Conservation (phyloP, 225 moss, liverwort and hornwort genomes). For the Pseudisothecium myosuroides region DNA sequence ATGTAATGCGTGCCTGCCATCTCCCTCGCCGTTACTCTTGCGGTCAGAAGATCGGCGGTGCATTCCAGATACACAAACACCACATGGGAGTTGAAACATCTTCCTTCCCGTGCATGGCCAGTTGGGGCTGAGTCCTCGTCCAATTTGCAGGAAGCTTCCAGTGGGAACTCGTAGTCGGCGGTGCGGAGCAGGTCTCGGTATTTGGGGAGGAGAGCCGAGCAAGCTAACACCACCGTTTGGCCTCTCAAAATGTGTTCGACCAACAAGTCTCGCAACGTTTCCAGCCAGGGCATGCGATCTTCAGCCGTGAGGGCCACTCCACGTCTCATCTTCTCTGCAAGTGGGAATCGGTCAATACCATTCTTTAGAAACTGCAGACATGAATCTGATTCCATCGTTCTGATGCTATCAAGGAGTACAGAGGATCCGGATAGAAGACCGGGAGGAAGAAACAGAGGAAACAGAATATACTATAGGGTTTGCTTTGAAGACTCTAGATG, state of each 20-base stretch:
- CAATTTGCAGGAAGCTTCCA: background rate
- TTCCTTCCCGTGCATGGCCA: background rate
- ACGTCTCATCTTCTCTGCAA: constrained; percentile 71
- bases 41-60: constrained; percentile 29
- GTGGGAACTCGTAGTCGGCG: constrained; percentile 22
- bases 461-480: background rate
- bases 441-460: background rate
- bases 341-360: background rate
- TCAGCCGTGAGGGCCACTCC: constrained; percentile 56
- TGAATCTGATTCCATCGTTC: background rate
- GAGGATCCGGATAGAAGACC: background rate
- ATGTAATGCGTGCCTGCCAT: constrained; percentile 64
- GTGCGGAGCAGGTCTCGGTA: constrained; percentile 66
- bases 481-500: background rate
- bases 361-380: background rate
- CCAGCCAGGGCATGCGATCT: constrained; percentile 81
- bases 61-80: constrained; percentile 64
- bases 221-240: constrained; percentile 54
- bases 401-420: background rate
- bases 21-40: constrained; percentile 56
- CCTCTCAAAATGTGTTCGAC: constrained; percentile 30
- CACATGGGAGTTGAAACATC: background rate
- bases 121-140: background rate
- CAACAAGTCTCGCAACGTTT: constrained; percentile 40
- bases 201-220: constrained; percentile 61